phyloP scores from a whole-genome alignment of 148 eudicot genomes.

The Hydrangea macrophylla region DNA sequence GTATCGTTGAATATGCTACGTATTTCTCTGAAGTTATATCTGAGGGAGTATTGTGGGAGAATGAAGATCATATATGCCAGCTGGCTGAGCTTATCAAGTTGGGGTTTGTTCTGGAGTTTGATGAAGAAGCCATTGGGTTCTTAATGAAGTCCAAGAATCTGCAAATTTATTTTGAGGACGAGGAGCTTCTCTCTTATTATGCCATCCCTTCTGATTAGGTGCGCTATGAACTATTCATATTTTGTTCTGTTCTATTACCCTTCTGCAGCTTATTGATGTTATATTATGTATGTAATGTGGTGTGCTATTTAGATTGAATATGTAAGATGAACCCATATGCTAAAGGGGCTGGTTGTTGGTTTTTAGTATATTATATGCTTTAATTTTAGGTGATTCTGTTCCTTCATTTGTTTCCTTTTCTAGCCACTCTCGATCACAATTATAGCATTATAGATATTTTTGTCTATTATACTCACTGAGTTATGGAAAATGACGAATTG shows the following conservation, averaged over 20 bases:
- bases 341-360: neutral
- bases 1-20: constrained; percentile 43
- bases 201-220: constrained; percentile 30
- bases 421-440: neutral
- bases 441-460: neutral
- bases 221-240: neutral
- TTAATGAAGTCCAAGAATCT: constrained; percentile 59
- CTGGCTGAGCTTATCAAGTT: constrained; percentile 53
- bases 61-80: constrained; percentile 29
- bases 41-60: constrained; percentile 55
- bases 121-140: constrained; percentile 46
- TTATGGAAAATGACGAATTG: neutral
- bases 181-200: constrained; percentile 42
- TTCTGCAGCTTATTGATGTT: neutral
- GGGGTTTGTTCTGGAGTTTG: constrained; percentile 46
- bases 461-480: neutral
- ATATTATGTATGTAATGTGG: neutral
- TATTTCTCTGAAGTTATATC: constrained; percentile 46
- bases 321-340: neutral
- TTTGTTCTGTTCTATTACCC: neutral
- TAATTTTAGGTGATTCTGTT: neutral
- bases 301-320: neutral
- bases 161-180: constrained; percentile 49
- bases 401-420: neutral
- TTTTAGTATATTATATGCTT: neutral